Base-by-base conservation (phyloP, 2,329 filamentous ascomycete genomes). In the Cladosporium sp. region DNA sequence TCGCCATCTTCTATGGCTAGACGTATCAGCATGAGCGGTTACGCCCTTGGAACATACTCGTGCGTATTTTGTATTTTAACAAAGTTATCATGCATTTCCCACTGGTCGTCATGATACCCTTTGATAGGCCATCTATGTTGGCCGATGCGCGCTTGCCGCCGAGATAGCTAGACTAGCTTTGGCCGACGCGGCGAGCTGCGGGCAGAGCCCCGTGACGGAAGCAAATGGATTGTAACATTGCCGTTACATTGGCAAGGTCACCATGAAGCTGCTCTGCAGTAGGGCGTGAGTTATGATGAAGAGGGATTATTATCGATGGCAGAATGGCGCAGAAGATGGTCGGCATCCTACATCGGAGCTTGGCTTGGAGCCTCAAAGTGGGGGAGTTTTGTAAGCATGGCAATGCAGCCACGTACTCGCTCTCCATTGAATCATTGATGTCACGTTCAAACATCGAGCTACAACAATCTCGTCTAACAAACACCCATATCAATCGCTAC, bases 311-410 rank as follows among this genome's bases (percentile, higher is more conserved):
- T 11, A 26, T 10, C 11, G 18, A 30, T 3, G 26, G 25, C 28
- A 26, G 28, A 18, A 28, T 32, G 18, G 18, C 5, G 51, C 28
- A 11, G 16, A 18, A 32, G 26, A 32, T 10, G 18, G 21, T 54
- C 26, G 51, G 30, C 26, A 32, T 28, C 51, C 51, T 54, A 54
- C 51, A 32, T 54, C 28, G 51, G 51, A 54, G 51, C 51, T 54
- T 54, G 51, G 49, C 39, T 46, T 21, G 49, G 49, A 51, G 26
- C 30, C 25, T 28, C 28, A n/a, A 54, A 54, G 51, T 54, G 51
- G 51, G 51, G 51, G 25, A 30, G 14, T n/a, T 21, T 28, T 32
- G 51, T n/a, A 30, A 54, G 25, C 18, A 54, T 30, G 10, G 26
- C 51, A 14, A 54, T 54, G 32, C 51, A 54, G 51, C 51, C 51